These are phyloP conservation scores for Glutinoglossum americanum DNA, from an alignment of 495 filamentous ascomycete genomes.

Conservation along the genomic window DNA sequence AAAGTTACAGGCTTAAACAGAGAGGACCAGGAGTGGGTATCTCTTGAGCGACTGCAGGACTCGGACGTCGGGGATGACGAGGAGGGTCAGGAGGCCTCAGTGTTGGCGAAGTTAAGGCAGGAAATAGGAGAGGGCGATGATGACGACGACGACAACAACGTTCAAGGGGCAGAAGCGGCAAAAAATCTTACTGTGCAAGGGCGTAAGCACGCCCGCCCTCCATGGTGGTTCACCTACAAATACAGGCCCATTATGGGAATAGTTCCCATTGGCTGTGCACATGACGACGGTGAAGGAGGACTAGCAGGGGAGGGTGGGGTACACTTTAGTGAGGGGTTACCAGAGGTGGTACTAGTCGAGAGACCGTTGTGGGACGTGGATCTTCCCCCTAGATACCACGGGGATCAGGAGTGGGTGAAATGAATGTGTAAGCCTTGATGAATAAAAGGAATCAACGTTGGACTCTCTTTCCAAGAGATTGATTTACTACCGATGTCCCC, in stretches of 20 bases:
- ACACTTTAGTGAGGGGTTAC: constrained; percentile 12
- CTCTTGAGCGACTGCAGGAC: constrained; percentile 23
- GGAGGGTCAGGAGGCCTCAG: constrained; percentile 17
- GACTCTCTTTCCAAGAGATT: too few relatives aligned
- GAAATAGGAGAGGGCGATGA: neutral
- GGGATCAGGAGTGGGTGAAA: constrained; percentile 35
- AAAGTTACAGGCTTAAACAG: constrained; percentile 22
- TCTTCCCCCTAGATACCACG: constrained; percentile 49
- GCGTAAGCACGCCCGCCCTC: constrained; percentile 4
- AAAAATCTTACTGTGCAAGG: constrained; percentile 3
- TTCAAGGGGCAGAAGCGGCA: neutral
- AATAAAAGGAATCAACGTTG: neutral
- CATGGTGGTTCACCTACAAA: constrained; percentile 68
- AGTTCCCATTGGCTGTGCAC: constrained; percentile 33
- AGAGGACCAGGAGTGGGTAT: constrained; percentile 22
- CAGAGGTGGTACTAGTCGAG: constrained; percentile 56
- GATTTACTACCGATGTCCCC: too few relatives aligned
- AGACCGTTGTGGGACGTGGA: constrained; percentile 70
- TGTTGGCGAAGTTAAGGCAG: neutral
- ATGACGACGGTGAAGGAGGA: constrained; percentile 10
- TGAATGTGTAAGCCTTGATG: neutral
- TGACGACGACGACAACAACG: neutral
- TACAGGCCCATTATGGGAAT: constrained; percentile 84
- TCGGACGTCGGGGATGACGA: constrained; percentile 21
- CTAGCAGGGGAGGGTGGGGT: constrained; percentile 9